Evolutionary conservation across 2,329 filamentous ascomycete species (phyloP).

Genomic region (Pseudocercospora fuligena): DNA sequence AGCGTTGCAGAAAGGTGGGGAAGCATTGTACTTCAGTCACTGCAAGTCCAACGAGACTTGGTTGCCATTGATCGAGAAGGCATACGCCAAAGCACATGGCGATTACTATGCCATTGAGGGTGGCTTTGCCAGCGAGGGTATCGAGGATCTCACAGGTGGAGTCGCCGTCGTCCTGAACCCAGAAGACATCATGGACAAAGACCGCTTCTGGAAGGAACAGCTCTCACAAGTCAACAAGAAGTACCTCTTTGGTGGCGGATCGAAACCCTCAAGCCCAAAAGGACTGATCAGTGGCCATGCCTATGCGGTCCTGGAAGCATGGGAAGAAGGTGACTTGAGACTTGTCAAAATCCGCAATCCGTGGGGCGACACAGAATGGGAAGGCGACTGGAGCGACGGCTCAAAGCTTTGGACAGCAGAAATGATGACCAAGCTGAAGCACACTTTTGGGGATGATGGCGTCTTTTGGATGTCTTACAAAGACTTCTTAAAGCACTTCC

Average conservation of each 20-base stretch:
- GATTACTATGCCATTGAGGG: constrained; percentile 77
- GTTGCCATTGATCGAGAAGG: constrained; percentile 80
- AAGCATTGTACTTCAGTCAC: constrained; percentile 78
- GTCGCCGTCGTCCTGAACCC: constrained; percentile 72
- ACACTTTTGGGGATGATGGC: constrained; percentile 41
- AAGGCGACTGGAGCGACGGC: constrained; percentile 79
- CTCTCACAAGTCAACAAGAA: constrained; percentile 79
- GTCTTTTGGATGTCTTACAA: constrained; percentile 66
- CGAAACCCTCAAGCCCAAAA: constrained; percentile 41
- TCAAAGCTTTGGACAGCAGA: constrained; percentile 84
- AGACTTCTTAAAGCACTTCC: constrained; percentile 58
- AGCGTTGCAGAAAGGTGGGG: constrained; percentile 73
- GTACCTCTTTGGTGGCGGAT: constrained; percentile 75
- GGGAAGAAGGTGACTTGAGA: constrained; percentile 47
- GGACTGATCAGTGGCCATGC: constrained; percentile 65
- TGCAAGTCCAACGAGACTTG: constrained; percentile 81
- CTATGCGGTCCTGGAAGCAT: constrained; percentile 63
- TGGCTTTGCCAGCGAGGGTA: constrained; percentile 69
- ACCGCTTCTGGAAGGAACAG: constrained; percentile 83
- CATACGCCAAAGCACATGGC: constrained; percentile 82
- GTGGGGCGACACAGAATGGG: constrained; percentile 82
- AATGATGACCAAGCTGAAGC: constrained; percentile 69
- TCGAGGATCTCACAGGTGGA: constrained; percentile 64
- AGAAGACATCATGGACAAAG: constrained; percentile 74
- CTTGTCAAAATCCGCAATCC: constrained; percentile 67